Percentiles rank a stretch among this genome's conserved stretches.
Conservation (phyloP, 1,139 yeast species). For the Kodamaea derodonti region DNA sequence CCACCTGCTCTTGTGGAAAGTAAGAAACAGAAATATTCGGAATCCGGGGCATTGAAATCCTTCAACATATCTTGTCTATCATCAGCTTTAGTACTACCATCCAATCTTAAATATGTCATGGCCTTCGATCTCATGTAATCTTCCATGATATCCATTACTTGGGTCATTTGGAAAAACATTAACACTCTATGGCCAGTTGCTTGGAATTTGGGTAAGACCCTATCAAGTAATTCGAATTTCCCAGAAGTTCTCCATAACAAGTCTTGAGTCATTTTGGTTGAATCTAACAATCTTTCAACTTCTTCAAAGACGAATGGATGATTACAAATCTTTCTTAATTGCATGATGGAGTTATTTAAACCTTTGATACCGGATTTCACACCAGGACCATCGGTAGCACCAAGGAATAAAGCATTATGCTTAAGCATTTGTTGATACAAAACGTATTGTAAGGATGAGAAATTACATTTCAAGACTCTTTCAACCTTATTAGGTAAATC, state of each 20-base stretch:
- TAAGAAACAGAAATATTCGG: slow-evolving; percentile 74
- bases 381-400: slow-evolving; percentile 47
- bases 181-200: slow-evolving; percentile 75
- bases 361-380: slow-evolving; percentile 65
- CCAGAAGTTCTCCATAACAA: slow-evolving; percentile 75
- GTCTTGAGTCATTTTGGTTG: slow-evolving; percentile 64
- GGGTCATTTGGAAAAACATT: slow-evolving; percentile 85
- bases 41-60: slow-evolving; percentile 64
- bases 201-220: slow-evolving; percentile 71
- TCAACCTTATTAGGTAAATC: slow-evolving; percentile 95
- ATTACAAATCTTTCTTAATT: slow-evolving; percentile 90
- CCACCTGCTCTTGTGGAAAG: slow-evolving; percentile 90
- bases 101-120: slow-evolving; percentile 71
- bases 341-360: slow-evolving; percentile 91
- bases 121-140: slow-evolving; percentile 65
- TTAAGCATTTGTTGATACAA: slow-evolving; percentile 78
- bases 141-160: slow-evolving; percentile 86
- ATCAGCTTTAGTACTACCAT: slow-evolving; percentile 81
- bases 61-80: slow-evolving; percentile 72
- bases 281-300: slow-evolving; percentile 83
- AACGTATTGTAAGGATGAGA: slow-evolving; percentile 80
- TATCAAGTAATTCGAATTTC: slow-evolving; percentile 72
- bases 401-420: slow-evolving; percentile 53
- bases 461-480: slow-evolving; percentile 89
- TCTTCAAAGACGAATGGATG: slow-evolving; percentile 98